Evolutionary conservation across 257 asterid species (phyloP).

Genomic region (Nyctanthes arbortristis): DNA sequence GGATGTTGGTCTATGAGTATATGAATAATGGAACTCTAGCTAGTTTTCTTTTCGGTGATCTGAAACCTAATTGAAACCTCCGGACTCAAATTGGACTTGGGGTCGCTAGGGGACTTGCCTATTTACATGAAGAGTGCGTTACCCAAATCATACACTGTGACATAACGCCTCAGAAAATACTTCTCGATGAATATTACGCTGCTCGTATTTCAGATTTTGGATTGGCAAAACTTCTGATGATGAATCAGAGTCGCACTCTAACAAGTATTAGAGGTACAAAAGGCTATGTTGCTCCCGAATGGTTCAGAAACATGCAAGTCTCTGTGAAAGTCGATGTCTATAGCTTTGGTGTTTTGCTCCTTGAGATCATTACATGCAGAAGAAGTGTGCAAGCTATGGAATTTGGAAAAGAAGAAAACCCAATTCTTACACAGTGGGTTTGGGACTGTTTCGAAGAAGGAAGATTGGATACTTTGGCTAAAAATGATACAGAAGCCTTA

Average conservation of each 20-base stretch:
- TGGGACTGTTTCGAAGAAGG: slow-evolving; percentile 46
- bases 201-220: slow-evolving; percentile 61
- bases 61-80: slow-evolving; percentile 47
- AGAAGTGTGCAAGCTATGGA: slow-evolving; percentile 28
- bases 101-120: slow-evolving; percentile 46
- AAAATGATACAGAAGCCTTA: slow-evolving; percentile 41
- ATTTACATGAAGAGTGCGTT: slow-evolving; percentile 55
- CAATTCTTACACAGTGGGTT: slow-evolving; percentile 44
- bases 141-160: slow-evolving; percentile 58
- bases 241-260: slow-evolving; percentile 42
- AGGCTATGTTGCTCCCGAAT: slow-evolving; percentile 68
- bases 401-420: slow-evolving; percentile 24
- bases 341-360: slow-evolving; percentile 54
- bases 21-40: slow-evolving; percentile 52
- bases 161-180: slow-evolving; percentile 63
- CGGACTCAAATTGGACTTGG: slow-evolving; percentile 50
- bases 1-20: slow-evolving; percentile 44
- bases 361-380: slow-evolving; percentile 51
- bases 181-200: slow-evolving; percentile 44
- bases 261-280: slow-evolving; percentile 54
- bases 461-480: slow-evolving; percentile 34
- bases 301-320: slow-evolving; percentile 52
- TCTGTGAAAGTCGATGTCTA: slow-evolving; percentile 55
- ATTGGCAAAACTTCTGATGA: slow-evolving; percentile 49
- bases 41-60: slow-evolving; percentile 36